Evolutionary conservation across 331 rosid species (phyloP).

Genomic region (Pyrus hybrid): DNA sequence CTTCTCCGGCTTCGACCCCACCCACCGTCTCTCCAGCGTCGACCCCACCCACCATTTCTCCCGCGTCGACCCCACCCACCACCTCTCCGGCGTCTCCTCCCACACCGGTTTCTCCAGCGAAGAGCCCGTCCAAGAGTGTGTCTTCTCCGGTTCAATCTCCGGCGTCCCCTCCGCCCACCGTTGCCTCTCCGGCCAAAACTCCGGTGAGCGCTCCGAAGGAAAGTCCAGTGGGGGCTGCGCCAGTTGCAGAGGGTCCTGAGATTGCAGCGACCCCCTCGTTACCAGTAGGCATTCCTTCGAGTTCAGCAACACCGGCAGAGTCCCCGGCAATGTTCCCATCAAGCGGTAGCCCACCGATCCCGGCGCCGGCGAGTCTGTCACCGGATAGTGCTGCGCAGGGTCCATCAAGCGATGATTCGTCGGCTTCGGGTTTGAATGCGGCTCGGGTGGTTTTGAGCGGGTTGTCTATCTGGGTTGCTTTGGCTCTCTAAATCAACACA

Average conservation of each 20-base stretch:
- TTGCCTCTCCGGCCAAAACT: slow-evolving; percentile 19
- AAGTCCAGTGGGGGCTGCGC: slow-evolving; percentile 36
- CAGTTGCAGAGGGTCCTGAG: slow-evolving; percentile 43
- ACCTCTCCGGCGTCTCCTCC: slow-evolving; percentile 29
- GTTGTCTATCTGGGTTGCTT: slow-evolving; percentile 31
- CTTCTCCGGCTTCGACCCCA: slow-evolving; percentile 28
- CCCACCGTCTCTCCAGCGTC: slow-evolving; percentile 29
- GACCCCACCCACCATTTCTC: slow-evolving; percentile 24
- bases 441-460: slow-evolving; percentile 30
- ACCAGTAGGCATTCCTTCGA: slow-evolving; percentile 35
- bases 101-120: slow-evolving; percentile 31
- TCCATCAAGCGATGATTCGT: slow-evolving; percentile 47
- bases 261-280: slow-evolving; percentile 33
- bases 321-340: slow-evolving; percentile 54
- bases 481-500: slow-evolving; percentile 26
- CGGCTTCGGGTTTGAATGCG: slow-evolving; percentile 36
- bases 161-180: slow-evolving; percentile 25
- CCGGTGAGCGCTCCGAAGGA: slow-evolving; percentile 33
- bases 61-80: slow-evolving; percentile 13
- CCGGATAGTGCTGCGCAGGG: slow-evolving; percentile 41
- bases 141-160: slow-evolving; percentile 41
- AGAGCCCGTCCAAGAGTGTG: slow-evolving; percentile 35
- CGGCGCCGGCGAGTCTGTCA: slow-evolving; percentile 40
- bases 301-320: slow-evolving; percentile 38
- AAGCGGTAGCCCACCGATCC: slow-evolving; percentile 31